These are phyloP conservation scores for Mucor plumbeus DNA, from an alignment of 371 early-diverging fungal species.

Conservation along the genomic window DNA sequence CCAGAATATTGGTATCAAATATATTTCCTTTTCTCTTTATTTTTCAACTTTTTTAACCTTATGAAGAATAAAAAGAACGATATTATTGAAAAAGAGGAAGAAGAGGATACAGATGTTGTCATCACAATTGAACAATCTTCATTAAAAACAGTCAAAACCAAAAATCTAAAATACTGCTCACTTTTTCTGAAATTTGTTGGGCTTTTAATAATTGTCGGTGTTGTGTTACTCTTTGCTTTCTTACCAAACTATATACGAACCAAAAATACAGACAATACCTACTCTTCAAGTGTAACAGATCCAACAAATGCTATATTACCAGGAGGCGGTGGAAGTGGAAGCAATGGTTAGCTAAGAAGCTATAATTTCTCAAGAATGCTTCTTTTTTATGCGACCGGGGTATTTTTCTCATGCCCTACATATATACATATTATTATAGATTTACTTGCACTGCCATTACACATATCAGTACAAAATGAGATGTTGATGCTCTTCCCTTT, in stretches of 20 bases:
- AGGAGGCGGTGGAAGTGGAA: background rate
- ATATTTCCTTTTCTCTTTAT: background rate
- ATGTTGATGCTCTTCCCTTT: background rate
- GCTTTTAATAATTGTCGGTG: constrained; percentile 12
- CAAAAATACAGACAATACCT: background rate
- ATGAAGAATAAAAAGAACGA: background rate
- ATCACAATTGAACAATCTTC: background rate
- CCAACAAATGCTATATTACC: constrained; percentile 27
- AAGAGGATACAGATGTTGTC: background rate
- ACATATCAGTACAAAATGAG: background rate
- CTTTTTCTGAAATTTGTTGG: constrained; percentile 14
- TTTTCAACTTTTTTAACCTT: background rate
- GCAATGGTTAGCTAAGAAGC: too few relatives aligned
- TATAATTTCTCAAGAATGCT: background rate
- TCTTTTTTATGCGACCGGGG: background rate
- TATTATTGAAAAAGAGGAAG: too few relatives aligned
- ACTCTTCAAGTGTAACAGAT: constrained; percentile 4
- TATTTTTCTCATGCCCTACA: background rate
- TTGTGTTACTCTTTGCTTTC: constrained; percentile 16
- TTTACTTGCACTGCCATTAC: constrained; percentile 1
- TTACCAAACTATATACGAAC: constrained; percentile 21
- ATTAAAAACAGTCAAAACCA: background rate
- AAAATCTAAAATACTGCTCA: constrained; percentile 12
- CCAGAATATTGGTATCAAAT: background rate
- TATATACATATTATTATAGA: background rate